phyloP scores from a whole-genome alignment of 2,329 filamentous ascomycete species.

The Graphiopsis chlorocephala region DNA sequence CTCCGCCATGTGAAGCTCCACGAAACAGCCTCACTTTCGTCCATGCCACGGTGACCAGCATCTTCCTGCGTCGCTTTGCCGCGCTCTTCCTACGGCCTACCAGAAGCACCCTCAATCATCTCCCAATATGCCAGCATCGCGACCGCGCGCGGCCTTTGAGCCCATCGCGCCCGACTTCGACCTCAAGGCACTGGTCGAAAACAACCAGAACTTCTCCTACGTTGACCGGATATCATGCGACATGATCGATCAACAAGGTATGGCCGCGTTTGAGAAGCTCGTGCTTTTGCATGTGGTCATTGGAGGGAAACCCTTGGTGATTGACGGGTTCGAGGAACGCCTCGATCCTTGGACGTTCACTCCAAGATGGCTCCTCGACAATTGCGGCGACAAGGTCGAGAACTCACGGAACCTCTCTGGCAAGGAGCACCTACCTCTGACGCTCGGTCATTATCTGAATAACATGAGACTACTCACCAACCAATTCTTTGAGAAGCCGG shows the following conservation, averaged over 20 bases:
- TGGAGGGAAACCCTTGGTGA: conserved; percentile 81
- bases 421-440: conserved; percentile 75
- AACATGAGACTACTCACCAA: conserved; percentile 81
- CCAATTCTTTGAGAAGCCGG: conserved; percentile 66
- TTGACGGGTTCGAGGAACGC: conserved; percentile 79
- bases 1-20: background rate
- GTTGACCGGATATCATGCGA: conserved; percentile 75
- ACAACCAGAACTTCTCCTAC: conserved; percentile 81
- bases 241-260: conserved; percentile 72
- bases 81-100: background rate
- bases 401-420: conserved; percentile 76
- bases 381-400: conserved; percentile 78
- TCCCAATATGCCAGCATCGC: conserved; percentile 69
- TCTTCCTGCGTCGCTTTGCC: background rate
- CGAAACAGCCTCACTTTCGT: background rate
- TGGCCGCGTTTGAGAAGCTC: conserved; percentile 80
- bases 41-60: background rate
- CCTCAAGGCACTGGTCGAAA: conserved; percentile 70
- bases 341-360: conserved; percentile 78
- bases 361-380: conserved; percentile 72
- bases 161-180: conserved; percentile 85
- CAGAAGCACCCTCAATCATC: background rate
- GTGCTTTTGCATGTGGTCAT: conserved; percentile 79
- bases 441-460: conserved; percentile 83
- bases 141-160: conserved; percentile 86